These are phyloP conservation scores for Xylaria polymorpha DNA, from an alignment of 2,329 filamentous ascomycete genomes.

Conservation along the genomic window DNA sequence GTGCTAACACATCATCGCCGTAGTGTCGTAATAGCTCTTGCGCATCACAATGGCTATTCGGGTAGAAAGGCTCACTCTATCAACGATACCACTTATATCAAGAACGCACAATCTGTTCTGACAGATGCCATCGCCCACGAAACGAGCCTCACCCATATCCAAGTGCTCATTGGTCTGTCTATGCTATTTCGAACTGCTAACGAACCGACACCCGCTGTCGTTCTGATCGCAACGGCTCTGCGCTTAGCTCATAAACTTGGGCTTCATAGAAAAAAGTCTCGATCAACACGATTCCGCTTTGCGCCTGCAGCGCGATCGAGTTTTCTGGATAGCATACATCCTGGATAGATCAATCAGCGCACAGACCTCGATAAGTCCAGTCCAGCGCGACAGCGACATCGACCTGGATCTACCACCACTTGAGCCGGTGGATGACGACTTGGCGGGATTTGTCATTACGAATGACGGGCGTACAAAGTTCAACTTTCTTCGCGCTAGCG, in stretches of 20 bases:
- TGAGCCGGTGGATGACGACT: constrained; percentile 45
- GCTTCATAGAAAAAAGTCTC: constrained; percentile 31
- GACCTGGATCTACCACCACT: constrained; percentile 52
- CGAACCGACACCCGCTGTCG: constrained; percentile 40
- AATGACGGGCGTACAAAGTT: constrained; percentile 48
- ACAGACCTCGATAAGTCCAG: constrained; percentile 50
- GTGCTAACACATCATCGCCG: not conserved
- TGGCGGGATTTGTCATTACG: constrained; percentile 51
- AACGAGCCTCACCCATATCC: constrained; percentile 42
- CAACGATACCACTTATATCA: constrained; percentile 45
- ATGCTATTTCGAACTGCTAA: constrained; percentile 41
- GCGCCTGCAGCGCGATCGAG: constrained; percentile 38
- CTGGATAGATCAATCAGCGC: constrained; percentile 52
- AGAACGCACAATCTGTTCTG: constrained; percentile 51
- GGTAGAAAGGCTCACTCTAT: constrained; percentile 34
- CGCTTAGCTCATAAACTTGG: constrained; percentile 44
- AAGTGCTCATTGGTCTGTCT: constrained; percentile 44
- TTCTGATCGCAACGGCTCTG: constrained; percentile 43
- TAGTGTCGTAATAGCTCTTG: constrained; percentile 53
- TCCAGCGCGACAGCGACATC: constrained; percentile 54
- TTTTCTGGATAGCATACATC: constrained; percentile 49
- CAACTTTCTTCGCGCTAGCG: constrained; percentile 52
- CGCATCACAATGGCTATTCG: constrained; percentile 44
- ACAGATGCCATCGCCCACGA: constrained; percentile 42
- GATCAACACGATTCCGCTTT: constrained; percentile 25